These are phyloP conservation scores for Scytalidium sp. DNA, from an alignment of 2,329 filamentous ascomycete genomes.

Conservation along the genomic window DNA sequence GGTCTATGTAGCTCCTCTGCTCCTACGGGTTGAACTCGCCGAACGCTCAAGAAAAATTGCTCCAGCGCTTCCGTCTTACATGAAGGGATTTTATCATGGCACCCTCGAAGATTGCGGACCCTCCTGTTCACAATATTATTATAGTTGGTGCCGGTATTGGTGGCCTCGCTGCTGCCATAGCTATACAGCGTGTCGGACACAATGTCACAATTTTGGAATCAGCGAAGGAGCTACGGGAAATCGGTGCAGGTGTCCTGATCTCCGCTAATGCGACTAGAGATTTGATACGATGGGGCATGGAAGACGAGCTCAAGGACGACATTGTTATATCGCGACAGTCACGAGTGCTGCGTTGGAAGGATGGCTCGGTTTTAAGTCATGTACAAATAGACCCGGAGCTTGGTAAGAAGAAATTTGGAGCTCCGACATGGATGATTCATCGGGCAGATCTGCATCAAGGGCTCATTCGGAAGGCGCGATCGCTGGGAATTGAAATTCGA, in stretches of 20 bases:
- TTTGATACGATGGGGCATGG: constrained; percentile 5
- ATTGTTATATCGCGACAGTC: no score
- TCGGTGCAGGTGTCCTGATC: constrained; percentile 14
- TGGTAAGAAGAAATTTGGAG: no score
- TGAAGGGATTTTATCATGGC: no score
- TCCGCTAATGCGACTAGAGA: constrained; percentile 8
- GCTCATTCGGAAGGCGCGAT: constrained; percentile 6
- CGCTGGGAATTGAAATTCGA: constrained; percentile 1
- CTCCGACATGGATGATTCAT: constrained; percentile 11
- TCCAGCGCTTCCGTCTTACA: no score
- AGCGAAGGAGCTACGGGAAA: constrained; percentile 32
- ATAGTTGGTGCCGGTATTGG: constrained; percentile 31
- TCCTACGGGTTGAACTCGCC: no score
- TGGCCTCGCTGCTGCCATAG: constrained; percentile 27
- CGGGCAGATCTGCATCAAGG: constrained; percentile 9
- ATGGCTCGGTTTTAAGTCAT: no score
- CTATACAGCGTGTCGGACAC: constrained; percentile 24
- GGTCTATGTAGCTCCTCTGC: no score
- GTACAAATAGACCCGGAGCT: no score
- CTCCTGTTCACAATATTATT: constrained; percentile 23
- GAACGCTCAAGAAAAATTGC: no score
- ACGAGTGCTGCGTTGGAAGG: no score
- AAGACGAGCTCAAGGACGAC: constrained; percentile 3
- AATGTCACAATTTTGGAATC: constrained; percentile 24
- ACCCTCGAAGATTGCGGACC: no score